Conservation (phyloP, 345 rosid species). For the Eucalyptus regnans region DNA sequence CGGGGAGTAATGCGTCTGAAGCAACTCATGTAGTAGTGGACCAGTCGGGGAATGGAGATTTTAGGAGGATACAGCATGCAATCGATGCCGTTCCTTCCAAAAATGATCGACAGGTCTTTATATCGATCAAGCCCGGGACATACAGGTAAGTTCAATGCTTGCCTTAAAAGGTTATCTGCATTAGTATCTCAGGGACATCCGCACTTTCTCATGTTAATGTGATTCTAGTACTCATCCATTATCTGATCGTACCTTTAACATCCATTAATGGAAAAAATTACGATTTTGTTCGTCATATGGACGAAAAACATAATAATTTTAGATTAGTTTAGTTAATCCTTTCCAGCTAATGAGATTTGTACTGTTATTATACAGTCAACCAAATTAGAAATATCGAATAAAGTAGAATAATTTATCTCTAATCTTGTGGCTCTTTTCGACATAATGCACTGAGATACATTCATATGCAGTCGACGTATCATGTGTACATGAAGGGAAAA, state of each 20-base stretch:
- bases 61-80: conserved; percentile 53
- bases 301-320: not conserved
- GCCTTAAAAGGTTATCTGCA: not conserved
- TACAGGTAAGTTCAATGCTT: conserved; percentile 29
- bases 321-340: not conserved
- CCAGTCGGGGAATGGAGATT: conserved; percentile 63
- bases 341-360: not conserved
- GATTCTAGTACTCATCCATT: not conserved
- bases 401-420: not conserved
- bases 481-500: not conserved
- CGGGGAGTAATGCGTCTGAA: conserved; percentile 7
- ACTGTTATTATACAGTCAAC: not conserved
- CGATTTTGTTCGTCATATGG: not conserved
- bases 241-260: not conserved
- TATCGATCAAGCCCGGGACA: conserved; percentile 58
- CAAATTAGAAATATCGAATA: not conserved
- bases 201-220: not conserved
- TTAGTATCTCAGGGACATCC: not conserved
- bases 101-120: conserved; percentile 25
- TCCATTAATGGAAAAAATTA: not conserved
- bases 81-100: conserved; percentile 50
- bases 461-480: not conserved
- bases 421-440: not conserved
- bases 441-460: not conserved
- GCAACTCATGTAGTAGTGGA: conserved; percentile 51